A percentile compares a stretch with the other conserved stretches of the same genome.
These are phyloP conservation scores for Fraxinus baroniana DNA, from an alignment of 305 asterid genomes.

Conservation along the genomic window DNA sequence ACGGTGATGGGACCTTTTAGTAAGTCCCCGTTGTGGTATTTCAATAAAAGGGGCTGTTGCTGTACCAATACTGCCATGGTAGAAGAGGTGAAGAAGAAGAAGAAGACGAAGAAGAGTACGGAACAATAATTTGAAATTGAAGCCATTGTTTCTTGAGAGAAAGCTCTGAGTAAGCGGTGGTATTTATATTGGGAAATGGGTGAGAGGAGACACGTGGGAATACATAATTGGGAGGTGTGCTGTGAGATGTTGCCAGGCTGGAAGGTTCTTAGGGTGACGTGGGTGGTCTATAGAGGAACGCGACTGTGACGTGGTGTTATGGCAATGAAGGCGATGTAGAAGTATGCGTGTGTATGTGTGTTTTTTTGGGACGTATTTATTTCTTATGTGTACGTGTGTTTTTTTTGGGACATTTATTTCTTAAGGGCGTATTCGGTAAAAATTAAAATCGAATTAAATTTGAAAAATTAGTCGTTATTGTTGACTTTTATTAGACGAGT, in stretches of 20 bases:
- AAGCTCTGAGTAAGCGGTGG: neutral
- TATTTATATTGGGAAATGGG: slow-evolving; percentile 26
- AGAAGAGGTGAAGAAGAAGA: slow-evolving; percentile 11
- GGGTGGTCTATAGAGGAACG: slow-evolving; percentile 9
- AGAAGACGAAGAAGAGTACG: slow-evolving; percentile 20
- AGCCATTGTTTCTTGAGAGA: slow-evolving; percentile 30
- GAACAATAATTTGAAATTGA: slow-evolving; percentile 27
- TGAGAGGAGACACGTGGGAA: slow-evolving; percentile 25
- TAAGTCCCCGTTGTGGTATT: slow-evolving; percentile 73
- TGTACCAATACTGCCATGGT: slow-evolving; percentile 57
- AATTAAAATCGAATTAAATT: no score
- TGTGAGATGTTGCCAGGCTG: slow-evolving; percentile 48
- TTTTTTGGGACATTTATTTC: no score
- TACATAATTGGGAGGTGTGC: neutral
- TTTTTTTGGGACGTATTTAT: neutral
- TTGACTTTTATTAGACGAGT: no score
- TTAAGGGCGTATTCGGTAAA: no score
- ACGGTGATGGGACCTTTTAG: slow-evolving; percentile 70
- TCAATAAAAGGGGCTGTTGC: slow-evolving; percentile 61
- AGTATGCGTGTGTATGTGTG: neutral
- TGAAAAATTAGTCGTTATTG: no score
- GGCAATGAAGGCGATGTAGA: slow-evolving; percentile 27
- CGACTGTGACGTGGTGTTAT: slow-evolving; percentile 33
- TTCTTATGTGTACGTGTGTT: no score
- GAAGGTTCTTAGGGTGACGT: slow-evolving; percentile 33